Percentiles rank a stretch among this genome's conserved stretches.
Conservation (phyloP, 2,329 filamentous ascomycete species). For the Phyllosticta paracitricarpa region DNA sequence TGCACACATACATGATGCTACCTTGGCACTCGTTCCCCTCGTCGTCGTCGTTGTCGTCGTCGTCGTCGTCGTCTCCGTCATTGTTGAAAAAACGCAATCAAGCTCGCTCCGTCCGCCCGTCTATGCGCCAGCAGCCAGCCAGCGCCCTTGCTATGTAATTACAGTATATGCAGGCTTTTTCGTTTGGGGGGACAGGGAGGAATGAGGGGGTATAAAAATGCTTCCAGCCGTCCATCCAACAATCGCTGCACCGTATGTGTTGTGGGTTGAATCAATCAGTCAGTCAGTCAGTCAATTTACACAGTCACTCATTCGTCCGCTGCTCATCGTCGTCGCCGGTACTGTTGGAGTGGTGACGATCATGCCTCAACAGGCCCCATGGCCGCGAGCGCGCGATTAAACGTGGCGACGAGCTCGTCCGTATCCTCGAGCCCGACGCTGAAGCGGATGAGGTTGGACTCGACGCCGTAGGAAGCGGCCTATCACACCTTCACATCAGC, state of each 20-base stretch:
- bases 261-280: background rate
- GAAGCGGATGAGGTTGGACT: constrained; percentile 69
- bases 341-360: background rate
- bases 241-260: background rate
- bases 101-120: background rate
- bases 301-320: background rate
- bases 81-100: background rate
- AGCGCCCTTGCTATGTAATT: background rate
- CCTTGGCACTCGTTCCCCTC: background rate
- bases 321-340: background rate
- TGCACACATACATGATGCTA: no score
- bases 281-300: background rate
- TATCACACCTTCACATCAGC: constrained; percentile 16
- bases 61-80: background rate
- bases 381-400: constrained; percentile 60
- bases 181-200: no score
- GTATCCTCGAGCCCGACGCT: constrained; percentile 85
- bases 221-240: no score
- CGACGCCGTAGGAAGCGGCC: constrained; percentile 69
- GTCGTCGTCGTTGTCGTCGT: no score
- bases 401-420: constrained; percentile 51
- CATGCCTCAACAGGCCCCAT: constrained; percentile 18
- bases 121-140: no score
- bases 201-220: background rate
- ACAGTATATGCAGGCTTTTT: no score